Base-by-base conservation (phyloP, 176 grass and related monocot species). In the Zoysia pacifica region DNA sequence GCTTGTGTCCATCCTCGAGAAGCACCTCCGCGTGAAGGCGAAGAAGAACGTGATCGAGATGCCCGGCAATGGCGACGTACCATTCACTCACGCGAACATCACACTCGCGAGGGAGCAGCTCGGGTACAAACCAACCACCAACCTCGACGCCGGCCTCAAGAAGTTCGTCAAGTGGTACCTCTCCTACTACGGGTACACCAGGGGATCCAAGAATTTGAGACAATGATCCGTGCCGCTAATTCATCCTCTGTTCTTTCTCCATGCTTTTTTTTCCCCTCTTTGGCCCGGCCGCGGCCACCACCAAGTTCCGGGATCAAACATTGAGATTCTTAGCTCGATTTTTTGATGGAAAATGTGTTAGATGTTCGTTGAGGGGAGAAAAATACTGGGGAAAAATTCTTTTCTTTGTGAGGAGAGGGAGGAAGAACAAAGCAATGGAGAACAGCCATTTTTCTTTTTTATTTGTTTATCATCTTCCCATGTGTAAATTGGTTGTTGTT, bases 131-230 rank as follows among this genome's bases (percentile, higher is more conserved):
- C 90, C 93, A 2, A 75, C 93, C 45, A 95, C 90, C 44, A 95
- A 95, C 74, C 90, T 95, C 44, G 90, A 95, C 16, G 80, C 77
- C 28, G 93, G 93, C 5, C 70, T 95, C 19, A 95, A 95, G 87
- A 95, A 95, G 84, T 95, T 95, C 74, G 93, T 95, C 83, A 97
- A 84, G 44, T 97, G 94, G 94, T 93, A 97, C 74, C 94, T 93
- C 67, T 91, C 91, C 48, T 97, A 97, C 91, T 97, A 97, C 83
- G 94, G 94, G 36, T 97, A 97, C 86, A 83, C 70, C 45, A 77
- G 81, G 73, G 91, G 89, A 77, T 82, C 86, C 67, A 89, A 86
- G 67, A 87, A 75, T 63, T 91, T 87, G 77, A 82, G 85, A 85
- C 84, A 82, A 88, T 55, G 58, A 39, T 86, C 69, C 71, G 0